Conservation (phyloP, 371 early-diverging fungal genomes). For the Funneliformis caledonium region DNA sequence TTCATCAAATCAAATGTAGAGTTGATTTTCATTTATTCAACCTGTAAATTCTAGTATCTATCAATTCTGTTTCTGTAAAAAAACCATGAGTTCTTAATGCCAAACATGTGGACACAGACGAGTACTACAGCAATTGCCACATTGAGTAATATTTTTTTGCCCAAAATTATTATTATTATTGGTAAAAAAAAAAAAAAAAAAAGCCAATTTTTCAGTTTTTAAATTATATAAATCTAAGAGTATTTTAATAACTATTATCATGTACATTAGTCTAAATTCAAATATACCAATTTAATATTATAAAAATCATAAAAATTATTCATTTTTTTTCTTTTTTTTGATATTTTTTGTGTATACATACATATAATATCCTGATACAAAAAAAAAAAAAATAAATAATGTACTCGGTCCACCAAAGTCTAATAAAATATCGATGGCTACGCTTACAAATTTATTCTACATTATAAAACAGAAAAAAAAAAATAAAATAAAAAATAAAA, state of each 20-base stretch:
- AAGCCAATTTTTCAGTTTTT: no score
- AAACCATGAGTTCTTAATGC: not conserved
- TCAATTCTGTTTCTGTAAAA: not conserved
- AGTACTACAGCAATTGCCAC: not conserved
- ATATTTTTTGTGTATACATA: no score
- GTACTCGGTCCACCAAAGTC: not conserved
- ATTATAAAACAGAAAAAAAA: not conserved
- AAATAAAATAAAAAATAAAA: not conserved
- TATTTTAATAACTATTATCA: no score
- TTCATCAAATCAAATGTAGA: not conserved
- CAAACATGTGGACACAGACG: constrained; percentile 11
- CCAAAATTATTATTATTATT: no score
- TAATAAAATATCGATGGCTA: not conserved
- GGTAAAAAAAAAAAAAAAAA: no score
- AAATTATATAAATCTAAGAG: no score
- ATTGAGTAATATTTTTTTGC: not conserved
- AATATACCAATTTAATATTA: not conserved
- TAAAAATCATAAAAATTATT: no score
- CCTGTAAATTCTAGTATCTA: not conserved
- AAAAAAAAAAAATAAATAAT: not conserved
- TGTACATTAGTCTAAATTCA: not conserved
- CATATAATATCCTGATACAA: no score
- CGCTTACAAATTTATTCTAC: not conserved
- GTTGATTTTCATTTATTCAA: not conserved
- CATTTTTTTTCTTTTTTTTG: not conserved